Percentiles rank a stretch among this genome's conserved stretches.
Evolutionary conservation across 208 protist genomes (phyloP).

Genomic region (Spongospora subterranea): DNA sequence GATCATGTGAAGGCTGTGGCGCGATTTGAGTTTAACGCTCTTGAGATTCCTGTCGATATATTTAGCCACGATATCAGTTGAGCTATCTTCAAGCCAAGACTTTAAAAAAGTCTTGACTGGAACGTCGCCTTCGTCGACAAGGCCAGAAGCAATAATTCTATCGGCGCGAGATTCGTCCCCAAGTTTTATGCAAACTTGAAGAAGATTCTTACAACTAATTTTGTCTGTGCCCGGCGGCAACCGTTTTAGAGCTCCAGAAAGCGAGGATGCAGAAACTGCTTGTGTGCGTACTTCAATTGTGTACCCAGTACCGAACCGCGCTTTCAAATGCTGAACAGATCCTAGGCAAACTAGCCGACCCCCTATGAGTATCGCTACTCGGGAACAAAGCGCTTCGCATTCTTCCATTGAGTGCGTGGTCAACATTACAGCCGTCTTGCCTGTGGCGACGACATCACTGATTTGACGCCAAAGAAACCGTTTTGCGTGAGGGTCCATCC

Average conservation of each 20-base stretch:
- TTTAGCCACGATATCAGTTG: neutral
- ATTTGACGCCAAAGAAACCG: constrained; percentile 80
- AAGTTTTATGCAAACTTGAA: neutral
- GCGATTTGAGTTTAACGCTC: neutral
- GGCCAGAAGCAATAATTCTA: too few species aligned
- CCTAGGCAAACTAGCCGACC: constrained; percentile 85
- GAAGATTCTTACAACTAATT: neutral
- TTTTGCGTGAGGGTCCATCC: constrained; percentile 84
- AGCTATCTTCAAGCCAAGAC: neutral
- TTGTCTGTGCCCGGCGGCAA: neutral
- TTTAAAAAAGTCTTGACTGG: neutral
- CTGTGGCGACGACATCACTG: constrained; percentile 51
- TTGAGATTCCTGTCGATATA: neutral
- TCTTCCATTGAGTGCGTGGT: constrained; percentile 75
- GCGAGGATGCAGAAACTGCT: neutral
- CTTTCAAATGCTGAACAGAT: constrained; percentile 81
- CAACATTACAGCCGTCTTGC: constrained; percentile 59
- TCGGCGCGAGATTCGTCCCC: neutral
- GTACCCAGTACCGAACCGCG: constrained; percentile 69
- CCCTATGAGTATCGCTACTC: constrained; percentile 76
- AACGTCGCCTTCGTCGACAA: neutral
- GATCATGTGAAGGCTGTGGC: neutral
- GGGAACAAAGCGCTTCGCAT: constrained; percentile 72
- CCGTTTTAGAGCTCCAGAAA: neutral
- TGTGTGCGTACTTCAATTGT: constrained; percentile 55